Percentiles rank a stretch among this genome's conserved stretches.
phyloP scores from a whole-genome alignment of 2,329 filamentous ascomycete genomes.

The Pseudocercospora cruenta region DNA sequence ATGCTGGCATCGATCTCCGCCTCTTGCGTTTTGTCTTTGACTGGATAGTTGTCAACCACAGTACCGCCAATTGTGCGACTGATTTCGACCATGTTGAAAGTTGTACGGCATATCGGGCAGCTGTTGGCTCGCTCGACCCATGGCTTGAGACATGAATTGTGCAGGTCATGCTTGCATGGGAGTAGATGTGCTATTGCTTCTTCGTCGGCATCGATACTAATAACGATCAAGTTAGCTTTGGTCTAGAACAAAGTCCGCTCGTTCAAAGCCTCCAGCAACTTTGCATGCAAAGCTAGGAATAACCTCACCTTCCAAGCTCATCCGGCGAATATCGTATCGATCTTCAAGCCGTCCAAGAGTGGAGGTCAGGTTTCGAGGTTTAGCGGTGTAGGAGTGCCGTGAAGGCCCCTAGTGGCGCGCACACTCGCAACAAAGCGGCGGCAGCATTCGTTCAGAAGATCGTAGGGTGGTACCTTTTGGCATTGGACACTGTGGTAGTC shows the following conservation, averaged over 20 bases:
- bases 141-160: slow-evolving; percentile 87
- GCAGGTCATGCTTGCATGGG: slow-evolving; percentile 87
- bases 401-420: slow-evolving; percentile 37
- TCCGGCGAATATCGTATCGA: slow-evolving; percentile 42
- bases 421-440: slow-evolving; percentile 27
- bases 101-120: slow-evolving; percentile 92
- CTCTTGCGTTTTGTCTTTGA: slow-evolving; percentile 84
- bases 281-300: slow-evolving; percentile 34
- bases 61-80: slow-evolving; percentile 72
- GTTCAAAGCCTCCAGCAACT: slow-evolving; percentile 39
- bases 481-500: slow-evolving; percentile 28
- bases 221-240: slow-evolving; percentile 31
- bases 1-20: slow-evolving; percentile 85
- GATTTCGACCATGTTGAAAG: slow-evolving; percentile 88
- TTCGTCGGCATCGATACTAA: slow-evolving; percentile 46
- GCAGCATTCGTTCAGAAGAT: slow-evolving; percentile 27
- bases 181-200: slow-evolving; percentile 64
- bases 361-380: slow-evolving; percentile 37
- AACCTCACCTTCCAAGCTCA: slow-evolving; percentile 46
- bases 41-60: slow-evolving; percentile 63
- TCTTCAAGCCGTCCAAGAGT: slow-evolving; percentile 46
- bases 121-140: slow-evolving; percentile 98
- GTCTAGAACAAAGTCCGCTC: slow-evolving; percentile 18
- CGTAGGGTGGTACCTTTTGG: slow-evolving; percentile 40
- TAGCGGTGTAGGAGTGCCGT: slow-evolving; percentile 26